Conservation (phyloP, 2,329 filamentous ascomycete species). For the Falciphora oryzae region DNA sequence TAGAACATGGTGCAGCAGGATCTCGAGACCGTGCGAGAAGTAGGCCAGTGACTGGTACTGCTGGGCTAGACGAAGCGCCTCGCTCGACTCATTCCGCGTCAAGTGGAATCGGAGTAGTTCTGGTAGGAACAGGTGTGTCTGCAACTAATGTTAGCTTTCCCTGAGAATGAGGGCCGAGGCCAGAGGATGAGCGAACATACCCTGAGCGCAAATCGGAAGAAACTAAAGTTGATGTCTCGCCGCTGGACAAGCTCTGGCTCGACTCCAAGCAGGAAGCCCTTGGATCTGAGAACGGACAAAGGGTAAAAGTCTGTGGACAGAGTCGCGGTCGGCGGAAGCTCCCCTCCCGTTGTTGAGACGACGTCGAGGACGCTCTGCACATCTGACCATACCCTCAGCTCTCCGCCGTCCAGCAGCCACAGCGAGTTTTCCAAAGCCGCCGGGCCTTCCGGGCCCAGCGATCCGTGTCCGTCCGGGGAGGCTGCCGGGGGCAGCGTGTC, state of each 20-base stretch:
- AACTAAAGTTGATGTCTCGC: slow-evolving; percentile 84
- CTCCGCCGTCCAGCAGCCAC: slow-evolving; percentile 88
- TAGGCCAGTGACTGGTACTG: slow-evolving; percentile 86
- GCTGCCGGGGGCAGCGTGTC: slow-evolving; percentile 3
- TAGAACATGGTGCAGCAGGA: slow-evolving; percentile 85
- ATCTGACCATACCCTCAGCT: slow-evolving; percentile 84
- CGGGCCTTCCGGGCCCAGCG: slow-evolving; percentile 18
- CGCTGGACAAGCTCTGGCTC: slow-evolving; percentile 92
- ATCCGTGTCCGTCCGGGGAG: not conserved
- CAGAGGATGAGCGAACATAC: slow-evolving; percentile 43
- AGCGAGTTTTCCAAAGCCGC: slow-evolving; percentile 72
- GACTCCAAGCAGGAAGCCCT: slow-evolving; percentile 83
- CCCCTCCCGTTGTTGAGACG: slow-evolving; percentile 49
- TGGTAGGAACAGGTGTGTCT: slow-evolving; percentile 91
- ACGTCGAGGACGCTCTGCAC: slow-evolving; percentile 75
- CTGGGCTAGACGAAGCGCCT: slow-evolving; percentile 74
- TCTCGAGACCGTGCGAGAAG: slow-evolving; percentile 86
- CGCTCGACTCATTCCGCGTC: slow-evolving; percentile 66
- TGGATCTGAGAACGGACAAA: slow-evolving; percentile 77
- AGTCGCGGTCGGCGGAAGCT: slow-evolving; percentile 68
- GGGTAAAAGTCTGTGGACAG: slow-evolving; percentile 95
- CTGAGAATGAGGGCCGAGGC: not conserved
- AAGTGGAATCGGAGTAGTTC: slow-evolving; percentile 79
- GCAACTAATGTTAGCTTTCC: slow-evolving; percentile 5
- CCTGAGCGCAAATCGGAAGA: slow-evolving; percentile 80